phyloP scores from a whole-genome alignment of 2,329 filamentous ascomycete species.

The Colletotrichum filicis region DNA sequence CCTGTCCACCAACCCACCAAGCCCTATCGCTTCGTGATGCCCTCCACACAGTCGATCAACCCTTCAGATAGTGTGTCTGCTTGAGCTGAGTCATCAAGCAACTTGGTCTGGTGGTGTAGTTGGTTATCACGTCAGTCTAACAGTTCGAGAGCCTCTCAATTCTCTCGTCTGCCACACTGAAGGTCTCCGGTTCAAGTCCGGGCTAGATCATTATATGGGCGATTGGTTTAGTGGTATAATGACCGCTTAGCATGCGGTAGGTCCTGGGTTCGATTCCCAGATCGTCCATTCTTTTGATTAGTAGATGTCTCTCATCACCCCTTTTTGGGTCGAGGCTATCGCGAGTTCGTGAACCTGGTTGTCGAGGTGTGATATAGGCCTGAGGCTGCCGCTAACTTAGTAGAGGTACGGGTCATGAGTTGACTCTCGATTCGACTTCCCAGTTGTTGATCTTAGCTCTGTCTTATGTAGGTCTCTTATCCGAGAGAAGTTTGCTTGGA shows the following conservation, averaged over 20 bases:
- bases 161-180: conserved; percentile 19
- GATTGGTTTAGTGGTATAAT: conserved; percentile 35
- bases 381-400: not conserved
- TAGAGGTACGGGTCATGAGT: not conserved
- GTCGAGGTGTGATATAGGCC: not conserved
- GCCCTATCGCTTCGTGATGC: conserved; percentile 13
- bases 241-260: conserved; percentile 34
- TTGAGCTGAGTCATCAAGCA: not conserved
- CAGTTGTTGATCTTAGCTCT: no score
- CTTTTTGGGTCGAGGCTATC: not conserved
- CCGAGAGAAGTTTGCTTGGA: no score
- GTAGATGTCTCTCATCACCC: not conserved
- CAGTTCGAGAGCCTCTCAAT: conserved; percentile 33
- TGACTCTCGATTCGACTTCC: not conserved
- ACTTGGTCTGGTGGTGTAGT: conserved; percentile 46
- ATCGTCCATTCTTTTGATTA: conserved; percentile 18
- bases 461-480: no score
- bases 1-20: not conserved
- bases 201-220: conserved; percentile 26
- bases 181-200: conserved; percentile 35
- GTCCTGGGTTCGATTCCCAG: conserved; percentile 34
- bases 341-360: no score
- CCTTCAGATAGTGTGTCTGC: not conserved
- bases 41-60: not conserved
- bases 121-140: conserved; percentile 63